Evolutionary conservation across 192 early-diverging fungal genomes (phyloP).

Genomic region (Coemansia sp.): DNA sequence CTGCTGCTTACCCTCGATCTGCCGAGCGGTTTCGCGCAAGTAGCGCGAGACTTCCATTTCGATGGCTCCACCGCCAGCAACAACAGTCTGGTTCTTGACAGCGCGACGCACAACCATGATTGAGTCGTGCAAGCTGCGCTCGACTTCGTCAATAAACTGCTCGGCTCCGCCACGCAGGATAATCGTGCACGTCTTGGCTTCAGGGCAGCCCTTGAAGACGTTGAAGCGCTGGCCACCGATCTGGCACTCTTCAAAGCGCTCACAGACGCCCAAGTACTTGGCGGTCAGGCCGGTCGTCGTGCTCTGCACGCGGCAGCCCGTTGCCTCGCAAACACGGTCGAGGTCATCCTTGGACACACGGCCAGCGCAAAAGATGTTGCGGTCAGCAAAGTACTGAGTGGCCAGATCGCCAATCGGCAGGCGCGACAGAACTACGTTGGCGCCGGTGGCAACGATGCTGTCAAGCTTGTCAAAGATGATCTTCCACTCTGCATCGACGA

Average conservation of each 20-base stretch:
- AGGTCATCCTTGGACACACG: constrained; percentile 93
- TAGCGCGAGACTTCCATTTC: constrained; percentile 99
- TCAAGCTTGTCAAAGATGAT: constrained; percentile 99
- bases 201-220: constrained; percentile 91
- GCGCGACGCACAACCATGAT: constrained; percentile 99
- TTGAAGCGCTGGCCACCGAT: constrained; percentile 98
- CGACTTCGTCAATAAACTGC: constrained; percentile 99
- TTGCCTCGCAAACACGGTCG: constrained; percentile 91
- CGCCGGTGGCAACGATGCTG: constrained; percentile 91
- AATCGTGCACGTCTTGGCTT: constrained; percentile 94
- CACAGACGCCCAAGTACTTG: constrained; percentile 87
- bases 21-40: constrained; percentile 87
- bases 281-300: constrained; percentile 83
- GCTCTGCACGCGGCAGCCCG: constrained; percentile 91
- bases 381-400: constrained; percentile 99
- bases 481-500: constrained; percentile 99
- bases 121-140: constrained; percentile 96
- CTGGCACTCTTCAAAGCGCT: constrained; percentile 92
- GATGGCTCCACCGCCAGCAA: constrained; percentile 96
- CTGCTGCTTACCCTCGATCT: constrained; percentile 98
- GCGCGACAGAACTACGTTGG: constrained; percentile 96
- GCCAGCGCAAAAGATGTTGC: constrained; percentile 98
- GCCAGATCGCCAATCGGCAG: constrained; percentile 98
- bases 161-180: constrained; percentile 97
- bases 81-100: constrained; percentile 94